Percentiles rank a stretch among this genome's conserved stretches.
phyloP scores from a whole-genome alignment of 2,329 filamentous ascomycete genomes.

The Ophioceras dolichostomum region DNA sequence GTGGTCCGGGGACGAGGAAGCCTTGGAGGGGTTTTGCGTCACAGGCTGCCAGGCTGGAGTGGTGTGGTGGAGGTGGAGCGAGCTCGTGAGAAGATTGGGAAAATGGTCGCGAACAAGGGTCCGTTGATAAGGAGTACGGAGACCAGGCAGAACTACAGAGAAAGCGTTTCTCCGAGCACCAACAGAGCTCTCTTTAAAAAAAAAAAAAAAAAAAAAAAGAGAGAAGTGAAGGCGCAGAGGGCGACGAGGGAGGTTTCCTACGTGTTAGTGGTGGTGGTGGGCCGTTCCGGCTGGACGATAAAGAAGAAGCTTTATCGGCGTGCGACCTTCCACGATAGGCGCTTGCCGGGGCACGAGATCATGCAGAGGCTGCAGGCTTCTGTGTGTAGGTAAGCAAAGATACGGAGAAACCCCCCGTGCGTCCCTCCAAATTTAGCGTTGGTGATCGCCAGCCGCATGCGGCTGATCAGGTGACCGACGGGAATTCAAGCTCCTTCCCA shows the following conservation, averaged over 20 bases:
- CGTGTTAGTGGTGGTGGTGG: constrained; percentile 1
- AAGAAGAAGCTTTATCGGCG: constrained; percentile 1
- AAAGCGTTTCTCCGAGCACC: too few relatives aligned
- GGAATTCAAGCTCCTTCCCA: too few relatives aligned
- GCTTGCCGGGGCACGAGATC: constrained; percentile 1
- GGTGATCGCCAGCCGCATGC: constrained; percentile 1
- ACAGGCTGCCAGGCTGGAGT: too few relatives aligned
- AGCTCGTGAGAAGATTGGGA: too few relatives aligned
- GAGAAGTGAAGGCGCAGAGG: constrained; percentile 1
- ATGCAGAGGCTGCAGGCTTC: neutral
- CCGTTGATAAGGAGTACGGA: too few relatives aligned
- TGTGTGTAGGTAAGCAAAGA: neutral
- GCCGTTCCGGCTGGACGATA: neutral
- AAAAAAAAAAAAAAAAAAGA: too few relatives aligned
- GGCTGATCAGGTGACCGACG: constrained; percentile 1
- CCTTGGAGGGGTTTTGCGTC: neutral
- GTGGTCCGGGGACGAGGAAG: neutral
- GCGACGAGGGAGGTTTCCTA: neutral
- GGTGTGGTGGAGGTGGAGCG: neutral
- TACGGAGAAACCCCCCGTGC: neutral
- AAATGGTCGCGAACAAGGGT: too few relatives aligned
- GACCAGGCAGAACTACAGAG: too few relatives aligned
- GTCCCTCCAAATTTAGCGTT: neutral
- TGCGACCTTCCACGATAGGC: neutral
- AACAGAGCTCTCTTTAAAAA: too few relatives aligned